These are phyloP conservation scores for Drechmeria coniospora DNA, from an alignment of 2,329 filamentous ascomycete species.

Conservation along the genomic window DNA sequence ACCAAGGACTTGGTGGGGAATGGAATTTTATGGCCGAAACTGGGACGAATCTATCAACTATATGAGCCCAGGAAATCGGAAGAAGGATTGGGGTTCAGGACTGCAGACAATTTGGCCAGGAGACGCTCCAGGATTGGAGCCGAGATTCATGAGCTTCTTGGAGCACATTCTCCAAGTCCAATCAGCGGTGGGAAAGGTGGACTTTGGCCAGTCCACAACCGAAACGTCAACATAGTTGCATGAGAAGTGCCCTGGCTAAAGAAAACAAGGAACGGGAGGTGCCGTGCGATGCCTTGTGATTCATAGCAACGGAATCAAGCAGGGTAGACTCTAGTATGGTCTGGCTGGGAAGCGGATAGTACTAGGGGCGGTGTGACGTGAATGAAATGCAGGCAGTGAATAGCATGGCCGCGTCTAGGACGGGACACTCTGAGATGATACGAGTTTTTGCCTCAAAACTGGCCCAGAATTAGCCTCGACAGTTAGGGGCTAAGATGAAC, in stretches of 20 bases:
- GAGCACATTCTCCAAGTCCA: slow-evolving; percentile 16
- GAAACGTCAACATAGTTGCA: too few relatives aligned
- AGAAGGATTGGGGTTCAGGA: slow-evolving; percentile 16
- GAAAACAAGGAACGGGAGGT: too few relatives aligned
- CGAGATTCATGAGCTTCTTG: slow-evolving; percentile 15
- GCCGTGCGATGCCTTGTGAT: too few relatives aligned
- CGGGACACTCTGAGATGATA: too few relatives aligned
- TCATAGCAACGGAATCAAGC: too few relatives aligned
- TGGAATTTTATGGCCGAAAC: slow-evolving; percentile 17
- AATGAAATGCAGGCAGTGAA: too few relatives aligned
- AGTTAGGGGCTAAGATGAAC: slow-evolving; percentile 7
- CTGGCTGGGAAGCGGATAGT: too few relatives aligned
- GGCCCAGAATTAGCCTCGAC: slow-evolving; percentile 9
- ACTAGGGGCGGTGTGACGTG: too few relatives aligned
- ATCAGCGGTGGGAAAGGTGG: slow-evolving; percentile 9
- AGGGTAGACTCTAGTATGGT: too few relatives aligned
- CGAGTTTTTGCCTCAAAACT: slow-evolving; percentile 31
- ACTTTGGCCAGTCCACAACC: too few relatives aligned
- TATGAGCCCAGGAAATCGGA: slow-evolving; percentile 7
- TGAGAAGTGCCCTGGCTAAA: too few relatives aligned
- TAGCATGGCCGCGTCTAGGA: too few relatives aligned
- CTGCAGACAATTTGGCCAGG: slow-evolving; percentile 18
- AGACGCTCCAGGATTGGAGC: slow-evolving; percentile 9
- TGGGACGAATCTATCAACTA: slow-evolving; percentile 22
- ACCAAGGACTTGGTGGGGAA: slow-evolving; percentile 13